Evolutionary conservation across 371 early-diverging fungal species (phyloP).

Genomic region (Mucor indicus): DNA sequence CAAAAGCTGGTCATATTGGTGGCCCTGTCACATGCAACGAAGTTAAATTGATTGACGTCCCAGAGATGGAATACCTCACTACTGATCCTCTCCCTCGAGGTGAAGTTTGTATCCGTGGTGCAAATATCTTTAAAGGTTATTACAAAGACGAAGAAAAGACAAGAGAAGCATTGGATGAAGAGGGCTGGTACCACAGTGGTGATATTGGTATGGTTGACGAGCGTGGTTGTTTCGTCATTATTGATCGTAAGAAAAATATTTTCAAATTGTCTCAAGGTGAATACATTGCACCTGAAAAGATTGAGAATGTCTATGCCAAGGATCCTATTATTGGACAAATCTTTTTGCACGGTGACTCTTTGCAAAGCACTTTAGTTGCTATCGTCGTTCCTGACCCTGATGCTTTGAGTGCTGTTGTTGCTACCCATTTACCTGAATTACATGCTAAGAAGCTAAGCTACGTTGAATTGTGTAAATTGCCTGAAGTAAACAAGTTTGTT

Average conservation of each 20-base stretch:
- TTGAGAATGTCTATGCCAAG: slow-evolving; percentile 71
- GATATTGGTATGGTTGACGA: slow-evolving; percentile 87
- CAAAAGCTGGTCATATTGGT: slow-evolving; percentile 74
- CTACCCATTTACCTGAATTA: slow-evolving; percentile 10
- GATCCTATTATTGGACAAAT: slow-evolving; percentile 63
- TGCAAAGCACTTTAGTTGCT: slow-evolving; percentile 75
- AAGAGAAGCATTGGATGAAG: slow-evolving; percentile 70
- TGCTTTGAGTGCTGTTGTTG: slow-evolving; percentile 22
- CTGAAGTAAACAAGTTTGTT: slow-evolving; percentile 49
- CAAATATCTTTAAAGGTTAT: slow-evolving; percentile 77
- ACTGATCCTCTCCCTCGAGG: slow-evolving; percentile 85
- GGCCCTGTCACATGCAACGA: slow-evolving; percentile 57
- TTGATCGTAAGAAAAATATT: slow-evolving; percentile 97
- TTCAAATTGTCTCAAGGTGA: slow-evolving; percentile 95
- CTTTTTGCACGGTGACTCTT: slow-evolving; percentile 82
- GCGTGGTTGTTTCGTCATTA: slow-evolving; percentile 66
- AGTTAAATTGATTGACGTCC: slow-evolving; percentile 88
- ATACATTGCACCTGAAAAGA: slow-evolving; percentile 97
- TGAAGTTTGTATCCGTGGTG: slow-evolving; percentile 90
- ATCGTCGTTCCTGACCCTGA: slow-evolving; percentile 85
- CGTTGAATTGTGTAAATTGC: slow-evolving; percentile 44
- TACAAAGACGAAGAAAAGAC: slow-evolving; percentile 86
- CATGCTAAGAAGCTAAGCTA: slow-evolving; percentile 17
- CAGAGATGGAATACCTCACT: slow-evolving; percentile 84
- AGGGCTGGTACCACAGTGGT: slow-evolving; percentile 94